These are phyloP conservation scores for Ophiostoma pallidulum DNA, from an alignment of 2,329 filamentous ascomycete species.

Conservation along the genomic window DNA sequence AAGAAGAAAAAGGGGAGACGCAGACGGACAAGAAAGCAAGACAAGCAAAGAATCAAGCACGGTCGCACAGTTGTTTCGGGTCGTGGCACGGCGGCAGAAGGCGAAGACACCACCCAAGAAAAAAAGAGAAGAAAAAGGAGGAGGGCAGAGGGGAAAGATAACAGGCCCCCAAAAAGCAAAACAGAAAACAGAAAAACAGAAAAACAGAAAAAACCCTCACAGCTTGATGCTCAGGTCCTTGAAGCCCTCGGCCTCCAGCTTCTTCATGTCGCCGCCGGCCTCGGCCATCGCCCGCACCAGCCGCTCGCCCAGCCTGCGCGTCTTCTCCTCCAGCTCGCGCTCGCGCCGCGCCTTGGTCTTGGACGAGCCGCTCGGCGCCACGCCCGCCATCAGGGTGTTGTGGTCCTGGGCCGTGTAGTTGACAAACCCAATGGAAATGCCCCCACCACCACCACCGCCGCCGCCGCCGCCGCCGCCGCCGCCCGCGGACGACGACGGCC, in stretches of 20 bases:
- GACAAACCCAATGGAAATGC: constrained; percentile 54
- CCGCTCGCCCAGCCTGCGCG: constrained; percentile 57
- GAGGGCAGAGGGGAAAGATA: neutral
- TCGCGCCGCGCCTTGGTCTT: constrained; percentile 94
- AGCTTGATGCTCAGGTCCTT: neutral
- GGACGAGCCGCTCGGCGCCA: constrained; percentile 80
- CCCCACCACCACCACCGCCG: constrained; percentile 19
- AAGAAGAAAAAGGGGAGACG: neutral
- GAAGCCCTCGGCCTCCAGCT: constrained; percentile 18
- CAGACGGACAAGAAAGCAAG: neutral
- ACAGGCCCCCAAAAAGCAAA: too few relatives aligned
- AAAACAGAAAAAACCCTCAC: neutral
- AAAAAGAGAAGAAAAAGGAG: neutral
- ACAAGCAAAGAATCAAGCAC: neutral
- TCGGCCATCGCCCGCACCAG: constrained; percentile 60
- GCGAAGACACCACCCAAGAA: neutral
- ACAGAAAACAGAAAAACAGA: neutral
- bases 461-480: constrained; percentile 15
- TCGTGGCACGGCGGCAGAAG: too few relatives aligned
- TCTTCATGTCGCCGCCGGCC: constrained; percentile 57
- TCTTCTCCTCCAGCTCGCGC: constrained; percentile 73
- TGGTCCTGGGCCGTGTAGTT: constrained; percentile 83
- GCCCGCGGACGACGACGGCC: neutral
- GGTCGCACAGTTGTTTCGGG: too few relatives aligned
- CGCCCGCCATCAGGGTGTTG: constrained; percentile 70